These are phyloP conservation scores for Saussurea involucrata DNA, from an alignment of 129 eudicot species.

Conservation along the genomic window DNA sequence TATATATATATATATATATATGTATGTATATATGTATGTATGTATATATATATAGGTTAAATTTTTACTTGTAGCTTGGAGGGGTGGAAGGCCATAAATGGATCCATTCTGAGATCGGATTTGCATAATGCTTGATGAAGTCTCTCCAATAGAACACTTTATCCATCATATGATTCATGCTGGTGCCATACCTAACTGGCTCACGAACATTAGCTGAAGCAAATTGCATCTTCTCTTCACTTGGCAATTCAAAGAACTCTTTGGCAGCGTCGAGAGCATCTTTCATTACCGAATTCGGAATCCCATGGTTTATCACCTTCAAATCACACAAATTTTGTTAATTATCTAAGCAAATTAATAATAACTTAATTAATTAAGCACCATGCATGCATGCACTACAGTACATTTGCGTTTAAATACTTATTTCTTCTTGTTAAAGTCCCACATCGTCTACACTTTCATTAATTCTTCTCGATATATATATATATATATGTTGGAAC, in stretches of 20 bases:
- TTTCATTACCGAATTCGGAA: constrained; percentile 34
- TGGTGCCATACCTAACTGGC: constrained; percentile 71
- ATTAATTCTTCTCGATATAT: neutral
- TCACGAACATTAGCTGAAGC: constrained; percentile 52
- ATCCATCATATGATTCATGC: constrained; percentile 49
- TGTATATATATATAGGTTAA: too few relatives aligned
- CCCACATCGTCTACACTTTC: neutral
- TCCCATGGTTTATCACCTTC: constrained; percentile 77
- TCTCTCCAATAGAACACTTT: constrained; percentile 66
- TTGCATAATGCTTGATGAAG: constrained; percentile 68
- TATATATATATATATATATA: too few relatives aligned
- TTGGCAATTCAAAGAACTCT: constrained; percentile 52
- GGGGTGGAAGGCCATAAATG: constrained; percentile 72
- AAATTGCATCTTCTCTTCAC: constrained; percentile 45
- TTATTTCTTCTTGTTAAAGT: neutral
- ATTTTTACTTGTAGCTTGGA: constrained; percentile 49
- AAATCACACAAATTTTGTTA: neutral
- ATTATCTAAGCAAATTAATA: constrained; percentile 6
- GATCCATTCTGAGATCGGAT: constrained; percentile 56
- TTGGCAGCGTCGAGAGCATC: constrained; percentile 54
- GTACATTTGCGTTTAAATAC: constrained; percentile 9
- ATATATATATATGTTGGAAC: too few relatives aligned
- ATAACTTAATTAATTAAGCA: neutral
- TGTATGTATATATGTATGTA: too few relatives aligned
- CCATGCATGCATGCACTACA: constrained; percentile 32